Conservation (phyloP, 495 filamentous ascomycete species). For the Trichocladium uniseriatum region DNA sequence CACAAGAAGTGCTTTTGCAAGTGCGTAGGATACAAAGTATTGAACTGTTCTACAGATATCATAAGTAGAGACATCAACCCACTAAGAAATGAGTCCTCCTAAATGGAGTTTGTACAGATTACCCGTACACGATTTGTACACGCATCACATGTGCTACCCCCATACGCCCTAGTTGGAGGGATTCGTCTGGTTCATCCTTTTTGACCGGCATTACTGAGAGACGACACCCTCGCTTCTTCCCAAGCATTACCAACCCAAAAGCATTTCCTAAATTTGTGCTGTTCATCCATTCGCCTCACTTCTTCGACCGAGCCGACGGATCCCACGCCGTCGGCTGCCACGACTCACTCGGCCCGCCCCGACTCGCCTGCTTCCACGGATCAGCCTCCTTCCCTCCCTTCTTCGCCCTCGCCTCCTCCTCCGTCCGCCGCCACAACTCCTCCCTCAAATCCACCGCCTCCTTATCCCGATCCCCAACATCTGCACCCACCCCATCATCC, state of each 20-base stretch:
- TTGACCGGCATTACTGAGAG: too few species aligned
- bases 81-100: too few species aligned
- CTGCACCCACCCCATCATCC: neutral
- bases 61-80: too few species aligned
- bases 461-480: neutral
- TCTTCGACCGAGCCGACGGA: conserved; percentile 33
- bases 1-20: too few species aligned
- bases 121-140: too few species aligned
- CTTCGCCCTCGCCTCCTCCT: conserved; percentile 16
- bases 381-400: conserved; percentile 31
- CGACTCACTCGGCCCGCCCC: conserved; percentile 50
- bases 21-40: too few species aligned
- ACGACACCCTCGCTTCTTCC: too few species aligned
- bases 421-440: conserved; percentile 23
- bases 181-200: too few species aligned
- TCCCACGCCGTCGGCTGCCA: conserved; percentile 75
- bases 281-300: conserved; percentile 4
- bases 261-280: neutral
- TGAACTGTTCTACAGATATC: too few species aligned
- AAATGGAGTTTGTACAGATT: too few species aligned
- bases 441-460: conserved; percentile 5
- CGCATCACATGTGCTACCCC: too few species aligned
- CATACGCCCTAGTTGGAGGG: too few species aligned
- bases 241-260: neutral
- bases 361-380: conserved; percentile 51